Evolutionary conservation across 2,329 filamentous ascomycete species (phyloP).

Genomic region (Triangularia setosa): DNA sequence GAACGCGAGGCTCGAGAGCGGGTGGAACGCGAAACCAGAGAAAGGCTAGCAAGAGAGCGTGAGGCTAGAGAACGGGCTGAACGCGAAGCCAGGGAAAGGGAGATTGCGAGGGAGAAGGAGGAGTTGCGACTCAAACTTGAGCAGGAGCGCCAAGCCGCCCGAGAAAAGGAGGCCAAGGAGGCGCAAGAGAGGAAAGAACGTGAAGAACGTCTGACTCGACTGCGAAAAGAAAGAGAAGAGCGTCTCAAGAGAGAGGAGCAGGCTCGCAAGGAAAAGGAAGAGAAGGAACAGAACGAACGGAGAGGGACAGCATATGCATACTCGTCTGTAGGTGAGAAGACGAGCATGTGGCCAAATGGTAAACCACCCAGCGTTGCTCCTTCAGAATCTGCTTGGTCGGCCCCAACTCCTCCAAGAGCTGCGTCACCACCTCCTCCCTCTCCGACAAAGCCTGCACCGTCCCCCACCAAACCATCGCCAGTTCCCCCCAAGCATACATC

Average conservation of each 20-base stretch:
- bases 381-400: constrained; percentile 25
- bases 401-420: constrained; percentile 25
- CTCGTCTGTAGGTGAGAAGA: constrained; percentile 64
- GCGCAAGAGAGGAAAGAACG: constrained; percentile 23
- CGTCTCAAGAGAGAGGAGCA: constrained; percentile 11
- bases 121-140: constrained; percentile 31
- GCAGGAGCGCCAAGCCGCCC: constrained; percentile 17
- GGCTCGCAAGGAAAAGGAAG: constrained; percentile 28
- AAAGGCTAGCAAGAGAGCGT: constrained; percentile 36
- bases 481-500: constrained; percentile 36
- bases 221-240: constrained; percentile 20
- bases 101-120: constrained; percentile 22
- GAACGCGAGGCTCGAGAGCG: constrained; percentile 34
- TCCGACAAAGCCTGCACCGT: constrained; percentile 33
- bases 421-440: constrained; percentile 24
- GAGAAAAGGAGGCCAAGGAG: constrained; percentile 19
- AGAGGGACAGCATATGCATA: constrained; percentile 57
- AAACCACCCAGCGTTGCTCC: constrained; percentile 40
- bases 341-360: constrained; percentile 65
- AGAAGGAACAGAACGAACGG: constrained; percentile 35
- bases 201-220: constrained; percentile 20
- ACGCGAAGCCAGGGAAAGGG: constrained; percentile 34
- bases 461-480: constrained; percentile 21
- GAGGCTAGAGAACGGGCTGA: constrained; percentile 38
- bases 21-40: constrained; percentile 32